Percentiles rank a stretch among this genome's conserved stretches.
Conservation (phyloP, 1,284 basidiomycete species). For the Trametes polyzona region DNA sequence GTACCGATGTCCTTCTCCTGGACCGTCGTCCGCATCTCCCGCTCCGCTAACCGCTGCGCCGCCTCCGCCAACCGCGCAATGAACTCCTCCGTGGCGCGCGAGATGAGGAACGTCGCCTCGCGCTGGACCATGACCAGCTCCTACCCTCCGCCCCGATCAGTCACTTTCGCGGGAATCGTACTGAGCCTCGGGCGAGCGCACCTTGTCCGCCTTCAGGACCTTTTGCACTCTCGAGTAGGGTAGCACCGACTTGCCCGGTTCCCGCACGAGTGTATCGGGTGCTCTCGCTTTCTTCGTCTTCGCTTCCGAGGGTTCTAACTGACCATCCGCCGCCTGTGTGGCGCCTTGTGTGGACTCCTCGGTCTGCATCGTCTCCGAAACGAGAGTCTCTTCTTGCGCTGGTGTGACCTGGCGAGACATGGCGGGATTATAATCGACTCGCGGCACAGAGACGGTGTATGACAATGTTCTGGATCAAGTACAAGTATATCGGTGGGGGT, state of each 20-base stretch:
- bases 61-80: conserved; percentile 67
- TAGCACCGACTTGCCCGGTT: conserved; percentile 63
- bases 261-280: conserved; percentile 13
- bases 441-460: no score
- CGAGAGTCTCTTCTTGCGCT: background rate
- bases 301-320: background rate
- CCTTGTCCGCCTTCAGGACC: conserved; percentile 82
- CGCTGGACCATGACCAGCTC: conserved; percentile 74
- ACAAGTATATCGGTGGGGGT: background rate
- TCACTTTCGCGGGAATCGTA: background rate
- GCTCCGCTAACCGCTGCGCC: conserved; percentile 59
- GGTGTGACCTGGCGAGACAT: background rate
- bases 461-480: no score
- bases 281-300: conserved; percentile 20
- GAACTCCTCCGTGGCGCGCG: conserved; percentile 80
- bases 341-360: background rate
- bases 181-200: background rate
- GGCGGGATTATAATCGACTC: no score
- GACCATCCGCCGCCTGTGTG: background rate
- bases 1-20: conserved; percentile 74
- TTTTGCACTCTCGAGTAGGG: conserved; percentile 76
- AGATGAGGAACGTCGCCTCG: conserved; percentile 74
- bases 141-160: conserved; percentile 39
- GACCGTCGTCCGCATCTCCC: conserved; percentile 67
- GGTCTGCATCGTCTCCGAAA: background rate